Evolutionary conservation across 371 early-diverging fungal genomes (phyloP).

Genomic region (Capillidium rhysosporum): DNA sequence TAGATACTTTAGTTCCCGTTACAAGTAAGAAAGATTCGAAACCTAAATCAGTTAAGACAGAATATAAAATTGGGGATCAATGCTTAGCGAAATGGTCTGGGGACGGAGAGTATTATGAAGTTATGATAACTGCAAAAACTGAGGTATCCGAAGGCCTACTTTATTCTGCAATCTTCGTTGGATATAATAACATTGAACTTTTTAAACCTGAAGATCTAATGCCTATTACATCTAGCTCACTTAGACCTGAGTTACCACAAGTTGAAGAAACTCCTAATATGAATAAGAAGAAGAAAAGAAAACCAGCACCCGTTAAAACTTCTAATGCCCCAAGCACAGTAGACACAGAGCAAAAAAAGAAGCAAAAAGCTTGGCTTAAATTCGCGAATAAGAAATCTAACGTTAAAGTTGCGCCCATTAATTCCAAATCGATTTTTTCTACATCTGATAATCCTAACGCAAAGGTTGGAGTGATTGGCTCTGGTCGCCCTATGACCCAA

Average conservation of each 20-base stretch:
- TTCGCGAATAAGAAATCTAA: constrained; percentile 37
- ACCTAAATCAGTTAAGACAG: constrained; percentile 6
- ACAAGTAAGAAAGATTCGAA: constrained; percentile 3
- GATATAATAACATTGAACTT: constrained; percentile 34
- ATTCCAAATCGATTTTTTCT: constrained; percentile 47
- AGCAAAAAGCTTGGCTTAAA: constrained; percentile 58
- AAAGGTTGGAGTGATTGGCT: constrained; percentile 48
- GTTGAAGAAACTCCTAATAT: constrained; percentile 13
- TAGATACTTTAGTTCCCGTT: constrained; percentile 10
- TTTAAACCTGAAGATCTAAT: constrained; percentile 36
- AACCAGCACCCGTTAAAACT: constrained; percentile 11
- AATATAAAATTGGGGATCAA: constrained; percentile 31
- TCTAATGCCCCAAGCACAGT: constrained; percentile 15
- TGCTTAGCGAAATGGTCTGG: constrained; percentile 41
- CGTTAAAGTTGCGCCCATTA: constrained; percentile 16
- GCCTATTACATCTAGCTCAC: constrained; percentile 11
- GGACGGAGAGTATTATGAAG: constrained; percentile 53
- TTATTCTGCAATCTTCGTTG: constrained; percentile 50
- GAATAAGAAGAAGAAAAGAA: constrained; percentile 21
- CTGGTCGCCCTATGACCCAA: constrained; percentile 46
- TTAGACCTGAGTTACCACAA: constrained; percentile 15
- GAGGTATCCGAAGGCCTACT: constrained; percentile 19
- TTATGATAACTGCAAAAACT: constrained; percentile 38
- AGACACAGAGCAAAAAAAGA: constrained; percentile 39
- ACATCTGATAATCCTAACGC: constrained; percentile 42